Evolutionary conservation across 495 filamentous ascomycete species (phyloP).

Genomic region (Eremomyces bilateralis): DNA sequence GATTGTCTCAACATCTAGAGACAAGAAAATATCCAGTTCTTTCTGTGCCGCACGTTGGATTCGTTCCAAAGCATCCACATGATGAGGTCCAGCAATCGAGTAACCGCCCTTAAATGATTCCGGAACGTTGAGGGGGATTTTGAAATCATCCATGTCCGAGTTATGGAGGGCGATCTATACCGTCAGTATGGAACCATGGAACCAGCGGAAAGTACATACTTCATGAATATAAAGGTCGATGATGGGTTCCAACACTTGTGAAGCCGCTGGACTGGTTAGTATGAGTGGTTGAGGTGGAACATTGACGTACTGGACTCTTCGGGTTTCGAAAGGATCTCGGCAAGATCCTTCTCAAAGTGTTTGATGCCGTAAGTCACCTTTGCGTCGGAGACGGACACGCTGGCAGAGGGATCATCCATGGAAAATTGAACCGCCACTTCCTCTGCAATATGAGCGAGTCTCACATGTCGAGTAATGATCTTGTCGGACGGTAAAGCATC

Average conservation of each 20-base stretch:
- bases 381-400: constrained; percentile 45
- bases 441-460: constrained; percentile 59
- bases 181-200: no score
- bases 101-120: constrained; percentile 7
- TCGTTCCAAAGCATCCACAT: constrained; percentile 49
- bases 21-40: constrained; percentile 47
- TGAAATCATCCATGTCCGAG: constrained; percentile 38
- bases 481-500: constrained; percentile 53
- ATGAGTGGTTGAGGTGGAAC: no score
- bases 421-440: constrained; percentile 55
- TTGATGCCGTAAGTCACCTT: constrained; percentile 55
- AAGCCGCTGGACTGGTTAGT: no score
- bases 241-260: constrained; percentile 38
- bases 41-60: constrained; percentile 53
- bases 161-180: constrained; percentile 65
- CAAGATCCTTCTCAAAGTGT: constrained; percentile 53
- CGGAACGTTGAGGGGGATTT: constrained; percentile 9
- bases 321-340: constrained; percentile 44
- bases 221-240: constrained; percentile 72
- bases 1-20: constrained; percentile 36
- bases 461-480: constrained; percentile 51
- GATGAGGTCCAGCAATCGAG: constrained; percentile 20
- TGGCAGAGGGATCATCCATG: constrained; percentile 46
- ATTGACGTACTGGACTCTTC: constrained; percentile 27
- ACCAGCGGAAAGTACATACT: no score